Evolutionary conservation across 257 asterid species (phyloP).

Genomic region (Solanum pinnatisectum): DNA sequence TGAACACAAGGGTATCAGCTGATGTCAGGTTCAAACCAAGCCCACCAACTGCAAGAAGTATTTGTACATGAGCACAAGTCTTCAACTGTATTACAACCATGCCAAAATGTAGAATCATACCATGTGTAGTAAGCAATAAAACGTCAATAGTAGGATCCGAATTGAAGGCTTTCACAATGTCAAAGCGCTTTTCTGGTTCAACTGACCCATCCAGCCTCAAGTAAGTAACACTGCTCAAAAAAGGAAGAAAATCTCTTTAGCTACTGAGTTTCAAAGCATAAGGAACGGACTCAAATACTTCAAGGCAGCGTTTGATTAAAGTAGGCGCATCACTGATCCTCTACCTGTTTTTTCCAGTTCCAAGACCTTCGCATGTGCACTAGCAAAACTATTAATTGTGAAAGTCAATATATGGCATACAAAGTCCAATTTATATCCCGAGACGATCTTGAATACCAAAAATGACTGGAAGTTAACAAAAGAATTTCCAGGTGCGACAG

Average conservation of each 20-base stretch:
- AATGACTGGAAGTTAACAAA: not conserved
- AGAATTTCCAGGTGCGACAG: not conserved
- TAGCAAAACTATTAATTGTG: not conserved
- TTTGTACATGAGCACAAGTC: not conserved
- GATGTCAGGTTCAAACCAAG: constrained; percentile 97
- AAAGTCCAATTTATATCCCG: not conserved
- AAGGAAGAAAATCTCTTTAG: not conserved
- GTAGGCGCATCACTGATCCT: not conserved
- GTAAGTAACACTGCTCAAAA: constrained; percentile 67
- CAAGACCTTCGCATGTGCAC: not conserved
- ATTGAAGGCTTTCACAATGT: constrained; percentile 92
- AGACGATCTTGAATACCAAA: not conserved
- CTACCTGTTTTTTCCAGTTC: not conserved
- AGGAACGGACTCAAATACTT: not conserved
- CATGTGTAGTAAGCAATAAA: constrained; percentile 92
- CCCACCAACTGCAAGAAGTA: constrained; percentile 72
- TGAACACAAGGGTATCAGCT: constrained; percentile 97
- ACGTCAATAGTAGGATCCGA: constrained; percentile 99
- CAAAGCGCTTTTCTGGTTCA: constrained; percentile 91
- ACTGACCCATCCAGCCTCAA: constrained; percentile 98
- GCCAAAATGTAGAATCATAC: constrained; percentile 23
- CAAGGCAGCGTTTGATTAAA: not conserved
- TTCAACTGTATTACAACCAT: not conserved
- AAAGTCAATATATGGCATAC: not conserved
- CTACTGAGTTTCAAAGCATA: not conserved